Evolutionary conservation across 345 rosid species (phyloP), one percentile per base, ranked within the genome.

Genomic region (Dipteronia sinensis): DNA sequence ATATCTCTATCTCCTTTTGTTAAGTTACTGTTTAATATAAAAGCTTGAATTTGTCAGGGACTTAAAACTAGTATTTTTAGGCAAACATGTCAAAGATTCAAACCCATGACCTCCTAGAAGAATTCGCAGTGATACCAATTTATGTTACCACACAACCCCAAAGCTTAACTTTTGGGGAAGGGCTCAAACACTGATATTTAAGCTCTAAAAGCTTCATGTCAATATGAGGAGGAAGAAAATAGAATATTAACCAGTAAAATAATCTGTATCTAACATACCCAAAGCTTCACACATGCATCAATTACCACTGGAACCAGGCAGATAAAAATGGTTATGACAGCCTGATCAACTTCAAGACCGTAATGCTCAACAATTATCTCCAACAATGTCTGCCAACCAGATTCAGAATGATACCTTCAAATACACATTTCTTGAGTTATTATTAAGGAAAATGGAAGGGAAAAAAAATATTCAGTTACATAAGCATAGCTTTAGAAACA

Each of bases 361-460:
- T 95, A 93, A 81, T 93, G 99, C 69, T 93, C 98, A 72, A 90
- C 85, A 70, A 93, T 69, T 71, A 90, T 79, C 85, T 93, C 99
- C 78, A 86, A 13, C 81, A 93, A 72, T 62, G 98, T 89, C 80
- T 88, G 88, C 99, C 99, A 95, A 71, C 99, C 98, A 46, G 92
- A 88, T 84, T 91, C 97, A 29, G 99, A 95, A 87, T 95, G 99
- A 83, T 95, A 95, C 85, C 98, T 95, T 81, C 74, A 75, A 59
- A 68, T 31, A 47, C 13, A 34, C 16, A 74, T 69, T 34, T 63
- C 11, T 63, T 46, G 10, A 16, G 44, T 38, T 16, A 67, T 20
- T 40, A n/a, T 42, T 62, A 47, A 19, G 62, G 44, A 58, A 69
- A 27, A n/a, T 58, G n/a, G 23, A 58, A 58, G 31, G 17, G 16